Percentiles rank a stretch among this genome's conserved stretches.
These are phyloP conservation scores for Ophiorrhiza pumila DNA, from an alignment of 257 asterid genomes.

Conservation along the genomic window DNA sequence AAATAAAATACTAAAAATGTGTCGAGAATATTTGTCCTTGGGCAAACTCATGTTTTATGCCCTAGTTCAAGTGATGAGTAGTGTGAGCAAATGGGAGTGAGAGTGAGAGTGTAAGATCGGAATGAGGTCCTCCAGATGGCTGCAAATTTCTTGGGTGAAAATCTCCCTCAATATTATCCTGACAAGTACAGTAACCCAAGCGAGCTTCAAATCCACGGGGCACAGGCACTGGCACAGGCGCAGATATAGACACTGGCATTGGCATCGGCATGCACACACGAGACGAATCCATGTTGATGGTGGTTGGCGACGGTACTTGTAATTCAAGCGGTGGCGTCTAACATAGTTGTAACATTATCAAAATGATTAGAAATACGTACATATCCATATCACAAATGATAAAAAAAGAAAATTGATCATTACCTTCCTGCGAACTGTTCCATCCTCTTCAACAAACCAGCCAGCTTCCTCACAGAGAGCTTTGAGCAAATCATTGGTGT, in stretches of 20 bases:
- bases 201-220: not conserved
- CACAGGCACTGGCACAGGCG: too few relatives aligned
- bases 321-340: not conserved
- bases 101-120: conserved; percentile 6
- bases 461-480: conserved; percentile 84
- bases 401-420: not conserved
- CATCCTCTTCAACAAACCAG: conserved; percentile 74
- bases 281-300: not conserved
- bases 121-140: not conserved
- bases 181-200: conserved; percentile 7
- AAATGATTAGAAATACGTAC: not conserved
- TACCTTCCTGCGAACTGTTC: conserved; percentile 48
- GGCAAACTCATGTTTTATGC: too few relatives aligned
- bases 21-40: too few relatives aligned
- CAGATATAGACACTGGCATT: too few relatives aligned
- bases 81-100: not conserved
- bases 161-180: conserved; percentile 4
- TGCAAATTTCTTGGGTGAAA: not conserved
- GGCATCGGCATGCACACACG: not conserved
- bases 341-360: not conserved
- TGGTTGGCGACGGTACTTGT: not conserved
- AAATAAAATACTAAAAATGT: too few relatives aligned
- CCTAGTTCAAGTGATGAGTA: too few relatives aligned
- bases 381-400: not conserved
- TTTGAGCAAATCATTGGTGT: conserved; percentile 64